A percentile compares a stretch with the other conserved stretches of the same genome.
These are phyloP conservation scores for Lentinula lateritia DNA, from an alignment of 768 basidiomycete species.

Conservation along the genomic window DNA sequence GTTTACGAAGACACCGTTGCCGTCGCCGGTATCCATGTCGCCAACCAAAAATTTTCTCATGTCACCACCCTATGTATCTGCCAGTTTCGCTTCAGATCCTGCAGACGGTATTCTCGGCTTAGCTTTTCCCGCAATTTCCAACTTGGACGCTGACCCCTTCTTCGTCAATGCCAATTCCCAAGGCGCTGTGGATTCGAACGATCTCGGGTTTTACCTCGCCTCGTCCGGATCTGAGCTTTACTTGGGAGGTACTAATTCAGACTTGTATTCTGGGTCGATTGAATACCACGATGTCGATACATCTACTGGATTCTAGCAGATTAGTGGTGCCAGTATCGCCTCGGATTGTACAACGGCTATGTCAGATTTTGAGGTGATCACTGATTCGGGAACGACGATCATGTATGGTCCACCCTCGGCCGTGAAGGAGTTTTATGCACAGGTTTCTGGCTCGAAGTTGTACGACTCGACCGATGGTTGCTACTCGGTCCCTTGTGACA, in stretches of 20 bases:
- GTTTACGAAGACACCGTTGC: conserved; percentile 33
- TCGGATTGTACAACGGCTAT: conserved; percentile 11
- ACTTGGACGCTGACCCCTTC: conserved; percentile 23
- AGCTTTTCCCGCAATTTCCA: conserved; percentile 31
- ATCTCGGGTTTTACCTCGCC: conserved; percentile 42
- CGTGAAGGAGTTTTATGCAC: conserved; percentile 19
- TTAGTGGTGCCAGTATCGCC: conserved; percentile 12
- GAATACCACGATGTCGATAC: conserved; percentile 25
- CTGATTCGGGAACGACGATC: conserved; percentile 34
- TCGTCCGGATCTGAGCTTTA: conserved; percentile 39
- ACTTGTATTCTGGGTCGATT: conserved; percentile 35
- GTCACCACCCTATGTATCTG: conserved; percentile 27
- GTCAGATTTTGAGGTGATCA: conserved; percentile 17
- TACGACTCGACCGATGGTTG: conserved; percentile 13
- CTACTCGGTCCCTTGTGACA: conserved; percentile 24
- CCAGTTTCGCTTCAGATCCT: conserved; percentile 18
- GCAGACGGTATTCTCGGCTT: conserved; percentile 24
- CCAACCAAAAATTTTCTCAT: conserved; percentile 25
- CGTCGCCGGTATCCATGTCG: conserved; percentile 15
- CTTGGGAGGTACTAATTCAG: conserved; percentile 44
- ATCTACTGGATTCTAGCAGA: conserved; percentile 22
- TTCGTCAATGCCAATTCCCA: conserved; percentile 36
- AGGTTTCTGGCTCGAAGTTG: conserved; percentile 18
- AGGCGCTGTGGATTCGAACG: conserved; percentile 21
- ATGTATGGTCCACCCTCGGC: conserved; percentile 21